Base-by-base conservation (phyloP, 2,329 filamentous ascomycete species). In the Talaromyces sp. region DNA sequence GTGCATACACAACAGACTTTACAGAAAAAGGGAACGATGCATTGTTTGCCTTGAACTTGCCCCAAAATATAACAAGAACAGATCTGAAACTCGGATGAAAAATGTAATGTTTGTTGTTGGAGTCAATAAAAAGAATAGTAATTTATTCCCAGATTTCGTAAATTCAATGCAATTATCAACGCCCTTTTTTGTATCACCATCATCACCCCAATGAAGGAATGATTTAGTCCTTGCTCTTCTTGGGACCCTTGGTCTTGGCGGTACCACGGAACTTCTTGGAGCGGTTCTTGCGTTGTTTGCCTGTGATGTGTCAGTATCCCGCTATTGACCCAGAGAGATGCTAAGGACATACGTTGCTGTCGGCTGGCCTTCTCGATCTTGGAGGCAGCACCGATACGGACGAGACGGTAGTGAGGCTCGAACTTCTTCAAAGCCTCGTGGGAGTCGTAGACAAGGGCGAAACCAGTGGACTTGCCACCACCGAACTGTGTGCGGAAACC, bases 211-310 rank as follows among this genome's bases (percentile, higher is more conserved):
- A 37, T 13, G 37, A 59, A 56, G 33, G 41, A 47, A 22, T 43
- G 43, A 81, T 83, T 85, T 92, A 92, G 87, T 91, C 89, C 84
- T 83, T 86, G 83, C 83, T 92, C 90, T 97, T 96, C 89, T 96
- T 95, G 81, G 89, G 90, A 82, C 93, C 93, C 92, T 97, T 97
- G 87, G 89, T 89, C 92, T 99, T 99, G 79, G 93, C 94, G 77
- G 92, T 96, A 82, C 95, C 95, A 76, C 95, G 91, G 83, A 97
- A 90, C 81, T 94, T 95, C 93, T 99, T 98, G 85, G 91, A 89
- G 83, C 94, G 89, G 92, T 99, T 99, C 92, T 99, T 99, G 87
- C 95, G 91, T 87, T 98, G 95, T 89, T 99, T 99, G 90, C 94
- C 94, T 98, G 84, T 86, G 66, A 49, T 60, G 58, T 57, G 63